Conservation (phyloP, 306 rosid species). For the Medicago truncatula region MtrunA17r5.0-ANR NC_053047.1:6039001-6039500, state of each 20-base stretch:
- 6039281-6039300: not conserved
- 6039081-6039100: not conserved
- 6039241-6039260: not conserved
- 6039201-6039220: slow-evolving; percentile 6
- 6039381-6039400: not conserved
- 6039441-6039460: no score
- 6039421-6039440: not conserved
- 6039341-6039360: not conserved
- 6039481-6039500: not conserved
- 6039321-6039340: not conserved
- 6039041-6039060: no score
- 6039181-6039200: not conserved
- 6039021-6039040: no score
- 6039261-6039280: not conserved
- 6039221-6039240: not conserved
- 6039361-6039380: not conserved
- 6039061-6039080: not conserved
- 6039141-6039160: not conserved
- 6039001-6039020: no score
- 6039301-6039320: not conserved
- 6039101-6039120: not conserved
- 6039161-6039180: not conserved
- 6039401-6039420: not conserved
- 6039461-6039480: not conserved
- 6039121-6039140: not conserved